A percentile compares a stretch with the other conserved stretches of the same genome.
Evolutionary conservation across 768 basidiomycete species (phyloP).

Genomic region (Tephrocybe rancida): DNA sequence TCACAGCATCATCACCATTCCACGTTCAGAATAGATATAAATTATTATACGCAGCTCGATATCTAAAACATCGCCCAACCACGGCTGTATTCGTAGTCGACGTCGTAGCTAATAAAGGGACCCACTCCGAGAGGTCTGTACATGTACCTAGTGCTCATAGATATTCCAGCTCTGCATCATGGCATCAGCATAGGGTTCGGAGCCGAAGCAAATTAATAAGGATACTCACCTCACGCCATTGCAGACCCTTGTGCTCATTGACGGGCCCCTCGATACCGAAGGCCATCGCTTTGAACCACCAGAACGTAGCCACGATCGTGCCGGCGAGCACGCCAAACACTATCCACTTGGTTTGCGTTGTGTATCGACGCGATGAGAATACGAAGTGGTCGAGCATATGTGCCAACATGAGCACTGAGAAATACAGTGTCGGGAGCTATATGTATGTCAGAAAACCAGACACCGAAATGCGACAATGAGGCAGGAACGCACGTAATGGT

Average conservation of each 20-base stretch:
- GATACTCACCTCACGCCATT: slow-evolving; percentile 67
- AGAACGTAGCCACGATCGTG: slow-evolving; percentile 76
- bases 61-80: slow-evolving; percentile 10
- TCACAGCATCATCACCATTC: neutral
- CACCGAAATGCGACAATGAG: neutral
- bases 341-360: slow-evolving; percentile 66
- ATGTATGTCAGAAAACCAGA: slow-evolving; percentile 2
- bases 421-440: slow-evolving; percentile 95
- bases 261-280: slow-evolving; percentile 94
- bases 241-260: slow-evolving; percentile 73
- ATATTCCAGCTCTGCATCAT: slow-evolving; percentile 32
- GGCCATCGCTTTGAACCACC: slow-evolving; percentile 92
- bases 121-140: neutral
- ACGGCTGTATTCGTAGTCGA: slow-evolving; percentile 6
- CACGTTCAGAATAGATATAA: slow-evolving; percentile 13
- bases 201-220: neutral
- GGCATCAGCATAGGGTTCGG: neutral
- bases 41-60: slow-evolving; percentile 20
- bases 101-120: slow-evolving; percentile 5
- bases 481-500: slow-evolving; percentile 80
- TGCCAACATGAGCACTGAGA: slow-evolving; percentile 88
- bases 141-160: slow-evolving; percentile 20
- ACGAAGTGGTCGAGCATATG: slow-evolving; percentile 93
- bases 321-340: slow-evolving; percentile 66
- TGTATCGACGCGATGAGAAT: slow-evolving; percentile 73